These are phyloP conservation scores for Eucalyptus lansdowneana DNA, from an alignment of 345 rosid genomes.

Conservation along the genomic window DNA sequence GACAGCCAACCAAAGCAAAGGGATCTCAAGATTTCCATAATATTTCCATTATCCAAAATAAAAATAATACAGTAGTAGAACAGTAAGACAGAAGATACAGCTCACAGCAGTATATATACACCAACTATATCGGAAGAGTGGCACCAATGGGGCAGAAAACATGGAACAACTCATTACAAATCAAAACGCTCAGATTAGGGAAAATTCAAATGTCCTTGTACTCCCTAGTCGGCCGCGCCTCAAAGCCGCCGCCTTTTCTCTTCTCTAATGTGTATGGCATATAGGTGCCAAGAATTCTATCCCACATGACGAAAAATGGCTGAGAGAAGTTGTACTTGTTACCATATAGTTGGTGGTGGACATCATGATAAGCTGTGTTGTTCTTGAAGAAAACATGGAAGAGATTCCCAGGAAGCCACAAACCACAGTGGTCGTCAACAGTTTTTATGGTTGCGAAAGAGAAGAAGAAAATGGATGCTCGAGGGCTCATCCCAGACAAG, in stretches of 20 bases:
- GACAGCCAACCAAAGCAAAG: not conserved
- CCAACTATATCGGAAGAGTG: not conserved
- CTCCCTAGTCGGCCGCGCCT: conserved; percentile 51
- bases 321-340: conserved; percentile 76
- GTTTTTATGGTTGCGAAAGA: conserved; percentile 85
- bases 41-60: not conserved
- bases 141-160: not conserved
- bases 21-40: not conserved
- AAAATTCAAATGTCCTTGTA: conserved; percentile 24
- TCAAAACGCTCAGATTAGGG: not conserved
- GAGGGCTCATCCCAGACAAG: conserved; percentile 75
- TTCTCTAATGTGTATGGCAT: conserved; percentile 78
- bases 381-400: conserved; percentile 63
- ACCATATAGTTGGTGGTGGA: conserved; percentile 82
- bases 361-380: conserved; percentile 79
- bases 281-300: conserved; percentile 71
- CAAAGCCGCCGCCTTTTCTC: conserved; percentile 63
- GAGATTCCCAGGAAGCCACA: conserved; percentile 76
- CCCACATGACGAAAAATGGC: conserved; percentile 79
- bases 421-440: conserved; percentile 77
- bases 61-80: not conserved
- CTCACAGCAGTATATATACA: not conserved
- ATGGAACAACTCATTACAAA: not conserved
- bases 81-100: not conserved
- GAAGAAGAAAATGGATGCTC: conserved; percentile 77